Evolutionary conservation across 2,329 filamentous ascomycete genomes (phyloP), one percentile per base, ranked within the genome.

Genomic region (Exserohilum turcica): DNA sequence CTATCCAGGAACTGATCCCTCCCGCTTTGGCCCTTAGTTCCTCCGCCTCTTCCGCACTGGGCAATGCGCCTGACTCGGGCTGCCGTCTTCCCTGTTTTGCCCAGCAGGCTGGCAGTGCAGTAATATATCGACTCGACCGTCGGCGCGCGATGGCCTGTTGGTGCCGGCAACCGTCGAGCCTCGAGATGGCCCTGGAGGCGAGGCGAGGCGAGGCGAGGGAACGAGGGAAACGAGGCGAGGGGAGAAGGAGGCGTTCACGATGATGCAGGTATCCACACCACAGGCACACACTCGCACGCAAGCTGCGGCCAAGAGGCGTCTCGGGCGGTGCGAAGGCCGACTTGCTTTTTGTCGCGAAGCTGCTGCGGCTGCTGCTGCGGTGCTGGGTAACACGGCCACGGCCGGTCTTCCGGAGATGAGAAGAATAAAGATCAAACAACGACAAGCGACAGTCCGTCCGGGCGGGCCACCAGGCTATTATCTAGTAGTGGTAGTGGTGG

Each of bases 1-100:
- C 37, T 43, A 49, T 45, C 45, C 46, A 42, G 45, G 43, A 43
- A 45, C 47, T 45, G 52, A 54, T 54, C 47, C 43, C 52, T 54
- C 54, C 56, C 56, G 56, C 56, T 59, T 59, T 50, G 48, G 48
- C 53, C 56, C 48, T 51, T 59, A 57, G 56, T 51, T 56, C 49
- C 49, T 59, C 56, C 56, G 56, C 53, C 48, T 51, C 49, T 53
- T 56, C 56, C 56, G 56, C 56, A 44, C 46, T 50, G 46, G 18
- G 46, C 40, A 50, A 28, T 16, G 21, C 24, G 24, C 21, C 47
- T 44, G 46, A 50, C 46, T 54, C 46, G 46, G 39, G 16, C 46
- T 21, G 31, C 40, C 39, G 39, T 18, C 9, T 36, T 39, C 48
- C 45, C 24, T 39, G 50, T 32, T 43, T 43, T 54, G 16, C 48